A percentile compares a stretch with the other conserved stretches of the same genome.
Conservation (phyloP, 164 flowering plant species). For the Buxus sempervirens region DNA sequence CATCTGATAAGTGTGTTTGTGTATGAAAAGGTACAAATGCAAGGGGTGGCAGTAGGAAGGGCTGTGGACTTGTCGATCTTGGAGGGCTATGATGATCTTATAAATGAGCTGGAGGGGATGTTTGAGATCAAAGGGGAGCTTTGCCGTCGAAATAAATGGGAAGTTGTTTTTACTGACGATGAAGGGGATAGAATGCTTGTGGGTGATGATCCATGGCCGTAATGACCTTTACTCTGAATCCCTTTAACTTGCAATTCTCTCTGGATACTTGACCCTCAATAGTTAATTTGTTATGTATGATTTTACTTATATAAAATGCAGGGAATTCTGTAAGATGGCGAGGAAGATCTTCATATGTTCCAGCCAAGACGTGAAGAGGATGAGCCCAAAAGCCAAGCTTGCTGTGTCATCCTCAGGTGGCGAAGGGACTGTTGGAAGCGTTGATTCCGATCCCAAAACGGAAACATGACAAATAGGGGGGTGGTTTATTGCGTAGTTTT, state of each 20-base stretch:
- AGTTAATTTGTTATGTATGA: not conserved
- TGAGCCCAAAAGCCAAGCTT: conserved; percentile 45
- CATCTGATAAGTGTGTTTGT: not conserved
- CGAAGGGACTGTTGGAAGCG: conserved; percentile 38
- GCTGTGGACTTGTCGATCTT: conserved; percentile 76
- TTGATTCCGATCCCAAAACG: conserved; percentile 20
- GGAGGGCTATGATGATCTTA: conserved; percentile 67
- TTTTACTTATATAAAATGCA: conserved; percentile 35
- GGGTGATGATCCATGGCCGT: conserved; percentile 93
- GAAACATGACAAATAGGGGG: not conserved
- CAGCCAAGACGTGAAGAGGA: conserved; percentile 76
- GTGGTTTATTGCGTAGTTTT: too few species aligned
- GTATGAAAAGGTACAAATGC: conserved; percentile 82
- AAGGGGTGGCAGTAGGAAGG: conserved; percentile 85
- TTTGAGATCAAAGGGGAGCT: conserved; percentile 83
- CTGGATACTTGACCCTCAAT: not conserved
- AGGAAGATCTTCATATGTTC: conserved; percentile 73
- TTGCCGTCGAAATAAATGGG: conserved; percentile 61
- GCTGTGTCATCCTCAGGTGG: conserved; percentile 31
- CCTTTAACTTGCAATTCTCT: too few species aligned
- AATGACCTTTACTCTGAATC: not conserved
- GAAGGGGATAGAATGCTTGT: conserved; percentile 96
- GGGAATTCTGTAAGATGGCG: conserved; percentile 88
- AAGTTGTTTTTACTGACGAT: conserved; percentile 79
- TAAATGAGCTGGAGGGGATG: conserved; percentile 72